Evolutionary conservation across 441 rosid species (phyloP), one percentile per base, ranked within the genome.

Genomic region (Erodium moschatum): DNA sequence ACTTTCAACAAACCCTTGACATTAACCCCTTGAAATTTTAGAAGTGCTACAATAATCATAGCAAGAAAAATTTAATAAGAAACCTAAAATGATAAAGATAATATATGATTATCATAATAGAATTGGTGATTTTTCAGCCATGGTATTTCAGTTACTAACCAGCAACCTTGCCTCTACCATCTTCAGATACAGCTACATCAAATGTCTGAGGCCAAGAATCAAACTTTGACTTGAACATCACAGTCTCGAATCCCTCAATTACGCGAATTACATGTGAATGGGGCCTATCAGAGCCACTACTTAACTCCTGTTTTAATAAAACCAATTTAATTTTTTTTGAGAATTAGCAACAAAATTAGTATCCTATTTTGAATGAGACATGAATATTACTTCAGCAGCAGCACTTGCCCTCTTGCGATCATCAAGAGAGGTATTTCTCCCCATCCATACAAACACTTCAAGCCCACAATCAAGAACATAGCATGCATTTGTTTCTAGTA

Each of bases 91-190:
- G 35, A 20, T 58, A 38, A 38, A 38, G 42, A 38, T 38, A 38
- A 4, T 5, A 6, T 38, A 38, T 38, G 42, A 38, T 38, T 20
- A 58, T 58, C 27, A 58, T 21, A 2, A 58, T 18, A 18, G 63
- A 58, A 19, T 58, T 68, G 69, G 67, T 38, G 16, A 72, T 50
- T 27, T 62, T 27, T 61, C 62, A 72, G 62, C 21, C 6, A 54
- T 54, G 21, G 16, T 18, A 54, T 1, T 58, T 58, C 11, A 19
- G 63, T 58, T 58, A 58, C 63, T 19, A 21, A 96, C 99, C 99
- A 35, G 99, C 92, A 15, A 96, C 97, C 85, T 92, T 96, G 68
- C 99, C 99, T 79, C 98, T 87, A 69, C 98, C 98, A 80, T 96
- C 99, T 81, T 90, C 98, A 24, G 85, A 83, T 68, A 86, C 88